Conservation (phyloP, 768 basidiomycete species). For the Suillus variegatus region DNA sequence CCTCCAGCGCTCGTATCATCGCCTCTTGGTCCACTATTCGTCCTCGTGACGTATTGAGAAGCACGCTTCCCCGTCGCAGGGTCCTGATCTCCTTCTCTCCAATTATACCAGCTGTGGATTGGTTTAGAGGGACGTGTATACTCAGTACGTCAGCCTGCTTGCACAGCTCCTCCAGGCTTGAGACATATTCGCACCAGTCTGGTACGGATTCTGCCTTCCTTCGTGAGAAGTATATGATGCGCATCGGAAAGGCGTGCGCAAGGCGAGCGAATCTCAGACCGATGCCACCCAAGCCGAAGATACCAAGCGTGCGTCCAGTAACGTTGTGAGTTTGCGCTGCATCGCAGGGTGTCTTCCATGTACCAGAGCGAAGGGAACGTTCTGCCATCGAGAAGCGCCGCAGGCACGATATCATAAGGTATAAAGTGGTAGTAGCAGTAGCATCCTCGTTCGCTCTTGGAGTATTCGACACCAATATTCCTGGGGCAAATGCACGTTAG, state of each 20-base stretch:
- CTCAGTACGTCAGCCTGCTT: conserved; percentile 76
- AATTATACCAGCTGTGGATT: conserved; percentile 69
- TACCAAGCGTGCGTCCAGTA: conserved; percentile 63
- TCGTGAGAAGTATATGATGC: conserved; percentile 70
- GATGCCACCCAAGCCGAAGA: conserved; percentile 73
- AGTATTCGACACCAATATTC: conserved; percentile 79
- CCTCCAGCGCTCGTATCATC: conserved; percentile 76
- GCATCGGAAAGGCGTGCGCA: conserved; percentile 81
- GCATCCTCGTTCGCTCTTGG: conserved; percentile 85
- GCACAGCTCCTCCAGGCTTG: conserved; percentile 43
- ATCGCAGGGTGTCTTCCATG: conserved; percentile 57
- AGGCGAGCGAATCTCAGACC: conserved; percentile 66
- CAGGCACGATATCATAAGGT: conserved; percentile 70
- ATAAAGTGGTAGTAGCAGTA: conserved; percentile 80
- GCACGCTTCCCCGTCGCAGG: conserved; percentile 70
- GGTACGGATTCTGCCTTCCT: too few relatives aligned
- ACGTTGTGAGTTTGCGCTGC: conserved; percentile 55
- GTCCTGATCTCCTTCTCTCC: conserved; percentile 71
- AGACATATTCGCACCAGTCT: too few relatives aligned
- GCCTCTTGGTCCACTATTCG: conserved; percentile 87
- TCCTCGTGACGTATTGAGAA: conserved; percentile 84
- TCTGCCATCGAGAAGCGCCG: conserved; percentile 70
- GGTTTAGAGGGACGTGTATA: conserved; percentile 75
- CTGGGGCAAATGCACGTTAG: conserved; percentile 32
- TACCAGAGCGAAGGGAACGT: conserved; percentile 44